Conservation (phyloP, 169 alveolate species). For the Plasmodium inui region DNA sequence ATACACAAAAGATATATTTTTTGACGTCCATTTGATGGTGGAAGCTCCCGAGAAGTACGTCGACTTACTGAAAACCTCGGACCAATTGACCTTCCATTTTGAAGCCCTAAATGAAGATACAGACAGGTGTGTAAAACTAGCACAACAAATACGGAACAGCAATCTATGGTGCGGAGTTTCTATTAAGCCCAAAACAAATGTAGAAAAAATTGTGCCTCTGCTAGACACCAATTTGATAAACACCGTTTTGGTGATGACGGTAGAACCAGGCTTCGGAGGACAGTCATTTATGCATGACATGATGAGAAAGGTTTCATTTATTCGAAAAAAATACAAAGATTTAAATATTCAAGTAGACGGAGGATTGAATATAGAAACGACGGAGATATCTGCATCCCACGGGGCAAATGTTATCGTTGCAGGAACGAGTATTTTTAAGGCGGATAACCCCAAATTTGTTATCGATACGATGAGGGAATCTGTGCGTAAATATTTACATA, state of each 20-base stretch:
- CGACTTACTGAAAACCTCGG: constrained; percentile 85
- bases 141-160: constrained; percentile 29
- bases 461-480: constrained; percentile 76
- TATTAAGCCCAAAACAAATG: constrained; percentile 47
- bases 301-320: constrained; percentile 86
- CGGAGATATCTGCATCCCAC: constrained; percentile 84
- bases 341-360: constrained; percentile 90
- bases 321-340: constrained; percentile 79
- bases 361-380: constrained; percentile 87
- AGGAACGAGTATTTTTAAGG: constrained; percentile 85
- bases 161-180: constrained; percentile 67
- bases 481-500: constrained; percentile 59
- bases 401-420: constrained; percentile 92
- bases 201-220: constrained; percentile 59
- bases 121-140: constrained; percentile 51
- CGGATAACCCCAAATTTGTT: constrained; percentile 75
- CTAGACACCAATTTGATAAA: constrained; percentile 78
- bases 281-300: constrained; percentile 89
- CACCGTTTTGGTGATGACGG: constrained; percentile 91
- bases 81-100: constrained; percentile 87
- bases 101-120: constrained; percentile 83
- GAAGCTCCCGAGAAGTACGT: constrained; percentile 89
- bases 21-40: constrained; percentile 92
- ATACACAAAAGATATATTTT: constrained; percentile 78
- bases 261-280: constrained; percentile 95